Evolutionary conservation across 164 flowering plant genomes (phyloP).

Genomic region (Umbellularia californica): DNA sequence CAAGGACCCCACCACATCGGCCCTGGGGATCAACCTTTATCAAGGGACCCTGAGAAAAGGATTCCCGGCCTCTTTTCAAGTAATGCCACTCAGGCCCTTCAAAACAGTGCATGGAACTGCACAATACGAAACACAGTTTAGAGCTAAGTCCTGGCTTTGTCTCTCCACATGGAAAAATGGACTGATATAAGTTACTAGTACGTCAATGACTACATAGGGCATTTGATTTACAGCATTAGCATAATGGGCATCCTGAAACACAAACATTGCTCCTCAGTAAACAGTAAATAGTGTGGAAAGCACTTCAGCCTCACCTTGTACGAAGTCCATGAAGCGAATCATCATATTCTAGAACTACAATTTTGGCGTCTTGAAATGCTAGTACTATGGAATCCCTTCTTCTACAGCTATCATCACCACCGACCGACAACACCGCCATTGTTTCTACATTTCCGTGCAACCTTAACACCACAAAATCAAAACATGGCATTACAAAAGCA

Average conservation of each 20-base stretch:
- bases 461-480: conserved; percentile 33
- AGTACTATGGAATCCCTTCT: conserved; percentile 85
- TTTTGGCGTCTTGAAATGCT: conserved; percentile 80
- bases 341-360: conserved; percentile 86
- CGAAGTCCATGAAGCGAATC: conserved; percentile 91
- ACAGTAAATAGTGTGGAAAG: neutral
- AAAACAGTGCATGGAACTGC: conserved; percentile 97
- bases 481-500: neutral
- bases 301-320: conserved; percentile 48
- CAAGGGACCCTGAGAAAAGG: conserved; percentile 86
- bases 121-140: neutral
- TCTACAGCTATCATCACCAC: conserved; percentile 53
- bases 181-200: neutral
- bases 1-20: conserved; percentile 87
- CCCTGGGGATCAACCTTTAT: conserved; percentile 94
- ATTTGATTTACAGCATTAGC: neutral
- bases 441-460: conserved; percentile 93
- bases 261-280: neutral
- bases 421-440: conserved; percentile 60
- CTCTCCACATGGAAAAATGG: neutral
- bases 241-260: neutral
- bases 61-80: conserved; percentile 86
- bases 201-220: neutral
- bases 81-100: conserved; percentile 95
- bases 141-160: neutral